Evolutionary conservation across 2,329 filamentous ascomycete genomes (phyloP), one percentile per base, ranked within the genome.

Genomic region (Cordyceps tenuipes): DNA sequence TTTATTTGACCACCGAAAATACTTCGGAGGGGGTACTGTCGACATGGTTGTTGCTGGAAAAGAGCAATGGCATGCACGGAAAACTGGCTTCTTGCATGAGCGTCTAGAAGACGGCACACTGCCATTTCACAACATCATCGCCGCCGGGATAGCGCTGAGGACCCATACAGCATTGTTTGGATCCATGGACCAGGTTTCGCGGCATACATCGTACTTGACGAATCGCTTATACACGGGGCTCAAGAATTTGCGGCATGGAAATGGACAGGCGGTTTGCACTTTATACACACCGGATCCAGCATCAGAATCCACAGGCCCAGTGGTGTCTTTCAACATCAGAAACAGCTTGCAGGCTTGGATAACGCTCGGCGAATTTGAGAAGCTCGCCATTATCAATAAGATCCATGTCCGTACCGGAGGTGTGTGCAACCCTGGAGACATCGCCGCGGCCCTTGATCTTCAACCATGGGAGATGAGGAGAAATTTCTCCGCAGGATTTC

Each of bases 21-120:
- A 95, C 68, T 99, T 99, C 73, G 93, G 93, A 6, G 94, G 93
- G 7, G 94, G 94, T 3, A 97, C 93, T 0, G 93, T 97, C 0
- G 91, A 96, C 67, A 88, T 93, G 81, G 91, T 97, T 0, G 80
- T 91, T 1, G 88, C 85, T 63, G 70, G 85, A n/a, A 87, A 84
- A 63, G 86, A 91, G 67, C 81, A 87, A 64, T 97, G 92, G 90
- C 90, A 97, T 76, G 88, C 85, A 1, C 81, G 82, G 44, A 97
- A 96, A 70, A 77, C 80, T 7, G 75, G 81, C 26, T 82, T 82
- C 34, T 75, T 96, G 3, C 93, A 97, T 68, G 89, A 92, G 62
- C 82, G 84, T 41, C 77, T 97, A 2, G 93, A 99, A 71, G 93
- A 99, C 70, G 94, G 93, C 1, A 97, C 93, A 0, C 72, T 97